phyloP scores from a whole-genome alignment of 306 rosid genomes.

The Medicago truncatula region DNA sequence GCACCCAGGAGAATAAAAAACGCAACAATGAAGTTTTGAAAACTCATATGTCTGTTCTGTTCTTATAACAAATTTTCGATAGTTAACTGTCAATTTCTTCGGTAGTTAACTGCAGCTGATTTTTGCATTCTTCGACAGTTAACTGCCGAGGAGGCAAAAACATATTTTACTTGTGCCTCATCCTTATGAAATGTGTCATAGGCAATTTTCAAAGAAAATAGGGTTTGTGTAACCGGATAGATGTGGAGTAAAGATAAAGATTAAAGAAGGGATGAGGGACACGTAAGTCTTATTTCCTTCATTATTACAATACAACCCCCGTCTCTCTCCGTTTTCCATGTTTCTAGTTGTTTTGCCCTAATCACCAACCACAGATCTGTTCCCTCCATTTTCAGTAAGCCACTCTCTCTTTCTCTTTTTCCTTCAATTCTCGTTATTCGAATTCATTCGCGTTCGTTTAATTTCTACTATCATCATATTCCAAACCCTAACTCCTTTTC shows the following conservation, averaged over 20 bases:
- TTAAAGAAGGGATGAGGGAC: not conserved
- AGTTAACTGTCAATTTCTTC: no score
- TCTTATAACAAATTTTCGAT: no score
- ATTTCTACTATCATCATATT: not conserved
- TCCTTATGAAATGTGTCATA: no score
- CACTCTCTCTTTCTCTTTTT: not conserved
- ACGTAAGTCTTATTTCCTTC: constrained; percentile 13
- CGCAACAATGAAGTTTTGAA: no score
- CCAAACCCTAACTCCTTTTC: not conserved
- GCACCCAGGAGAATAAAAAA: no score
- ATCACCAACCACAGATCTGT: constrained; percentile 32
- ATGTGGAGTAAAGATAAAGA: not conserved
- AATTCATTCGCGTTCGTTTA: not conserved
- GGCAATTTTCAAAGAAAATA: no score
- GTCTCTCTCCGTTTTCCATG: not conserved
- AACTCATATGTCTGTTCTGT: no score
- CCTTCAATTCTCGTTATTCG: not conserved
- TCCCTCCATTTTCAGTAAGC: constrained; percentile 43
- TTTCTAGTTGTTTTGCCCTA: constrained; percentile 29
- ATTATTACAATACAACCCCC: not conserved
- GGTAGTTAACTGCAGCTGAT: no score
- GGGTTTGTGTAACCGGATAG: constrained; percentile 4
- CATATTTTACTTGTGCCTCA: no score
- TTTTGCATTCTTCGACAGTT: no score
- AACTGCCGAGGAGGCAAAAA: no score